Evolutionary conservation across 805 yeast genomes (phyloP).

Genomic region (Blastobotrys chiropterorum): DNA sequence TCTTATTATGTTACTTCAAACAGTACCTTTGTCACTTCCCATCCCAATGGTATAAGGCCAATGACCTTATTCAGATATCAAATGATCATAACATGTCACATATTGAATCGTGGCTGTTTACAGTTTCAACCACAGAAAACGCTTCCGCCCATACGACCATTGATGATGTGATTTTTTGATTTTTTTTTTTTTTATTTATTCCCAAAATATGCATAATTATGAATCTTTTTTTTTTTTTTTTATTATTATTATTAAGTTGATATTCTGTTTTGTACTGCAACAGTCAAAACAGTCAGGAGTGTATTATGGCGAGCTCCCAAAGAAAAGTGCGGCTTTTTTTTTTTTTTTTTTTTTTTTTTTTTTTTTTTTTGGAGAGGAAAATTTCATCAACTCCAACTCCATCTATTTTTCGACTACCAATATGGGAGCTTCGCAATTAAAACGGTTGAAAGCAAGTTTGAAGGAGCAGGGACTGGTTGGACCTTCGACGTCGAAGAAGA

Average conservation of each 20-base stretch:
- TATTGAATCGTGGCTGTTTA: neutral
- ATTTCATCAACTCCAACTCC: no score
- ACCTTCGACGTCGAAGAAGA: conserved; percentile 53
- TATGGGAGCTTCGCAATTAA: conserved; percentile 87
- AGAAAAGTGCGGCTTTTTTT: no score
- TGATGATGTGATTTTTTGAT: neutral
- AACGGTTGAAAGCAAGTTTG: conserved; percentile 69
- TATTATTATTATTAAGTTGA: no score
- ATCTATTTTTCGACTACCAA: no score
- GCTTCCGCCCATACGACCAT: neutral
- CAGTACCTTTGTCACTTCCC: neutral
- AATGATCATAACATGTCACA: neutral
- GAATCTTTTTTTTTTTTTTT: no score
- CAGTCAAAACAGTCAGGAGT: no score
- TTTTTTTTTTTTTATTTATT: no score
- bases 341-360: no score
- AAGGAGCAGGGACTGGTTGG: conserved; percentile 82
- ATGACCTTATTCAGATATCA: neutral
- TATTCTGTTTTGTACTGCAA: no score
- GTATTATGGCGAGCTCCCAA: no score
- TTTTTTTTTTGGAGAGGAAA: no score
- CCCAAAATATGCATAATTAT: neutral
- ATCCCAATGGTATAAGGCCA: neutral
- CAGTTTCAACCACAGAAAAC: neutral
- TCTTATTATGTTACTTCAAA: neutral